phyloP scores from a whole-genome alignment of 1,139 yeast species.

The Saccharomycopsis hybrid region DNA sequence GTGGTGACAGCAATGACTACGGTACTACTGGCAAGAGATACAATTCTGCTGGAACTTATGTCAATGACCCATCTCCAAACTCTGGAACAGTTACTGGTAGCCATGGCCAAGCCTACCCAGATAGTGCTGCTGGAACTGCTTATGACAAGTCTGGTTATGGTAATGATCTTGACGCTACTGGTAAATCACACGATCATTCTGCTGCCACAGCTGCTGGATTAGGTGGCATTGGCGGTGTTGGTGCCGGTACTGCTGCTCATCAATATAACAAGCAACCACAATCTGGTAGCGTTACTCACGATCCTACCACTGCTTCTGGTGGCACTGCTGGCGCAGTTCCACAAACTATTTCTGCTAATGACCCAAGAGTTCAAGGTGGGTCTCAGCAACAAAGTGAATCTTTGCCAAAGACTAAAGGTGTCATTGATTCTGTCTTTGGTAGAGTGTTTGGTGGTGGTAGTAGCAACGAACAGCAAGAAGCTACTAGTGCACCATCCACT shows the following conservation, averaged over 20 bases:
- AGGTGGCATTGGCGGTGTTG: neutral
- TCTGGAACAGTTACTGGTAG: no score
- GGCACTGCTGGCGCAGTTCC: neutral
- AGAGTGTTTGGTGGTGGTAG: neutral
- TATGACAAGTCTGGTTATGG: conserved; percentile 2
- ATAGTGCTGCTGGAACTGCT: conserved; percentile 9
- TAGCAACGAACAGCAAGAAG: no score
- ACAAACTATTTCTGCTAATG: no score
- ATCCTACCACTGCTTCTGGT: neutral
- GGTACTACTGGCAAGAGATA: no score
- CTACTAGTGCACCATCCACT: no score
- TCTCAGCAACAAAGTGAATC: neutral
- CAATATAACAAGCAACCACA: no score
- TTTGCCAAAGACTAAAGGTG: neutral
- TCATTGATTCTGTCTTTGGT: neutral
- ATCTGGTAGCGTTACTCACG: neutral
- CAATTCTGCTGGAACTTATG: no score
- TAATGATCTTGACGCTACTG: conserved; percentile 5
- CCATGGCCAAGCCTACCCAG: no score
- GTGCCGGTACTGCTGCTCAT: neutral
- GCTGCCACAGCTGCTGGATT: conserved; percentile 8
- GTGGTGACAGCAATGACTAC: conserved; percentile 2
- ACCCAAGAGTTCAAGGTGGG: no score
- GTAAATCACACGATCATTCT: conserved; percentile 5
- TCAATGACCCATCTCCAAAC: no score